Base-by-base conservation (phyloP, 2,329 filamentous ascomycete species). In the Neopestalotiopsis sp. region DNA sequence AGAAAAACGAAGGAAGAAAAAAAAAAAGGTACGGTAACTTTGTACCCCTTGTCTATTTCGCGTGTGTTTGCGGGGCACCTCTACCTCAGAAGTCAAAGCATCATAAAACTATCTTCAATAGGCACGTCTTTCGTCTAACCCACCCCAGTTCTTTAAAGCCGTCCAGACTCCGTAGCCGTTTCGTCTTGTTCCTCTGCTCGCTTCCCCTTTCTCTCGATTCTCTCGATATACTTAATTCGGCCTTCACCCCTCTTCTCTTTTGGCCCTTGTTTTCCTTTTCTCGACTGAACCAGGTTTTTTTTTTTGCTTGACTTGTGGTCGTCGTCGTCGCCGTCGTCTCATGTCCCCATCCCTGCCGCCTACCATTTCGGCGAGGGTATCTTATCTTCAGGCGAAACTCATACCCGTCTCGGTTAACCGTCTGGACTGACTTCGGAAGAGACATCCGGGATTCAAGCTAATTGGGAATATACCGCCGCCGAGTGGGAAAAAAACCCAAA, bases 31-130 rank as follows among this genome's bases (percentile, higher is more conserved):
- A 20, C 32, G 30, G n/a, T 62, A 20, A 10, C 28, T 17, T 12
- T 40, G 32, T 17, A 52, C 45, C 42, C 45, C 45, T n/a, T 52
- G 45, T 20, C 20, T 24, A 40, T 42, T 64, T 38, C 34, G 34
- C 59, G 69, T 69, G 69, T 66, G 66, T 64, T 70, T 65, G 73
- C 70, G 73, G 73, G 73, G 73, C 73, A 49, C n/a, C 45, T 52
- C 6, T 10, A n/a, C 30, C 32, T 69, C 69, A 67, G 67, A 62
- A 72, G 71, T 75, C 71, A 67, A 75, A 61, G 73, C 73, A 74
- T 75, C 72, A 75, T 74, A 70, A 69, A 63, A 67, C 70, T 68
- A 68, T 71, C 71, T 65, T 65, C 69, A 68, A 69, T 68, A 57
- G n/a, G 30, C 61, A 32, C 61, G 38, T 42, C 24, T 52, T 38